These are phyloP conservation scores for Sicyos baderoa DNA, from an alignment of 306 rosid species.

Conservation along the genomic window DNA sequence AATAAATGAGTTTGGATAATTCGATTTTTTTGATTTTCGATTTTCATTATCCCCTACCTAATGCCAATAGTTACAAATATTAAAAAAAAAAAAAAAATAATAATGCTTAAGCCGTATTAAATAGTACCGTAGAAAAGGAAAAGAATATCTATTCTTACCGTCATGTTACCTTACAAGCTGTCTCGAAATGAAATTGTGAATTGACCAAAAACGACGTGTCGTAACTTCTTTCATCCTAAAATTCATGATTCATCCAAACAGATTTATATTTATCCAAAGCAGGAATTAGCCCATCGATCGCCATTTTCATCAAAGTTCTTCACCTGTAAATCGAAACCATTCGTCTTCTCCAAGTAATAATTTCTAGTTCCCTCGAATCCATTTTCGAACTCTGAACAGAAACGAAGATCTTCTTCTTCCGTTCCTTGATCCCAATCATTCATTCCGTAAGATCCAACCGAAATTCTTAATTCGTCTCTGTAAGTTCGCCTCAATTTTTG, in stretches of 20 bases:
- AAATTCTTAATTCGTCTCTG: not conserved
- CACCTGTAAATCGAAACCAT: not conserved
- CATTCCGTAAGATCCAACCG: not conserved
- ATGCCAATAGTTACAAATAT: no score
- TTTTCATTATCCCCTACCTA: no score
- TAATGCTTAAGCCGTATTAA: no score
- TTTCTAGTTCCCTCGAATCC: not conserved
- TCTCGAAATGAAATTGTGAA: not conserved
- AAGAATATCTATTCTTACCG: no score
- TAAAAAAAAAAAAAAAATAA: no score
- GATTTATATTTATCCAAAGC: no score
- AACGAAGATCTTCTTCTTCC: slow-evolving; percentile 16
- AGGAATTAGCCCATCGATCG: no score
- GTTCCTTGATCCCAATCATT: not conserved
- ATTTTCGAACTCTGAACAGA: slow-evolving; percentile 8
- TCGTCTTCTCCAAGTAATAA: not conserved
- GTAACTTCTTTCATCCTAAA: not conserved
- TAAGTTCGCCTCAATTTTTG: slow-evolving; percentile 4
- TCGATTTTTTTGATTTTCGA: no score
- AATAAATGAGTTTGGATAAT: no score
- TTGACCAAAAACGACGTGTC: slow-evolving; percentile 10
- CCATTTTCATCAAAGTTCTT: not conserved
- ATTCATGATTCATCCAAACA: no score
- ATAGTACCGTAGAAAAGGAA: no score
- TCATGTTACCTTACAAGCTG: not conserved